These are phyloP conservation scores for Leccinum aurantiacum DNA, from an alignment of 768 basidiomycete species.

Conservation along the genomic window DNA sequence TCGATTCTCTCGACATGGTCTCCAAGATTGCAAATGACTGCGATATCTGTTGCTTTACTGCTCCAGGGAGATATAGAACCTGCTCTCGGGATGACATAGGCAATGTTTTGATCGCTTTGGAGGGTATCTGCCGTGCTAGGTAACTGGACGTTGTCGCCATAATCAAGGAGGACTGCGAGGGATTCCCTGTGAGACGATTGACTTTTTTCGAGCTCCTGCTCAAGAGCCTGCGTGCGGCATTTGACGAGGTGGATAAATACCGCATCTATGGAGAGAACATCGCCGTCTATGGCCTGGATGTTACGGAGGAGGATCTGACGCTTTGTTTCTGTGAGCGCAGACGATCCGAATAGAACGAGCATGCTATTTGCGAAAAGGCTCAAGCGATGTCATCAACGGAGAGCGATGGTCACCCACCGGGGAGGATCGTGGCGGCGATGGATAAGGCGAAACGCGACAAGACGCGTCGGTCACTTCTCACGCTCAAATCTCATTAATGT, in stretches of 20 bases:
- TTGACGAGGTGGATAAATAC: slow-evolving; percentile 87
- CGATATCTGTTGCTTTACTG: slow-evolving; percentile 97
- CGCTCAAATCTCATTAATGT: slow-evolving; percentile 3
- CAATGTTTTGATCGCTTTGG: slow-evolving; percentile 40
- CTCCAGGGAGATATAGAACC: slow-evolving; percentile 99
- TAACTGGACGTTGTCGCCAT: slow-evolving; percentile 74
- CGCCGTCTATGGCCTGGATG: slow-evolving; percentile 52
- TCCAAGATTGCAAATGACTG: slow-evolving; percentile 80
- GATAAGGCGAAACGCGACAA: neutral
- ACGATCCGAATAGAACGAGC: slow-evolving; percentile 78
- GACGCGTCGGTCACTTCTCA: neutral
- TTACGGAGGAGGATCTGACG: slow-evolving; percentile 61
- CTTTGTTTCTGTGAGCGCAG: slow-evolving; percentile 70
- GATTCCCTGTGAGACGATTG: slow-evolving; percentile 48
- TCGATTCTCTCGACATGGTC: slow-evolving; percentile 77
- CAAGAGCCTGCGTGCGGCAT: slow-evolving; percentile 44
- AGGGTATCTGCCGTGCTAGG: slow-evolving; percentile 40
- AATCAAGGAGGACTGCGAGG: slow-evolving; percentile 72
- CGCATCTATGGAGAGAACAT: slow-evolving; percentile 71
- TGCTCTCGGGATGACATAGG: slow-evolving; percentile 77
- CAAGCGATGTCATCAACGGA: neutral
- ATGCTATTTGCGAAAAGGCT: slow-evolving; percentile 41
- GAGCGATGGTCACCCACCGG: slow-evolving; percentile 17
- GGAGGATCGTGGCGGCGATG: slow-evolving; percentile 7
- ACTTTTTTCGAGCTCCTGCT: slow-evolving; percentile 46